These are phyloP conservation scores for Coemansia brasiliensis DNA, from an alignment of 192 early-diverging fungal species.

Conservation along the genomic window DNA sequence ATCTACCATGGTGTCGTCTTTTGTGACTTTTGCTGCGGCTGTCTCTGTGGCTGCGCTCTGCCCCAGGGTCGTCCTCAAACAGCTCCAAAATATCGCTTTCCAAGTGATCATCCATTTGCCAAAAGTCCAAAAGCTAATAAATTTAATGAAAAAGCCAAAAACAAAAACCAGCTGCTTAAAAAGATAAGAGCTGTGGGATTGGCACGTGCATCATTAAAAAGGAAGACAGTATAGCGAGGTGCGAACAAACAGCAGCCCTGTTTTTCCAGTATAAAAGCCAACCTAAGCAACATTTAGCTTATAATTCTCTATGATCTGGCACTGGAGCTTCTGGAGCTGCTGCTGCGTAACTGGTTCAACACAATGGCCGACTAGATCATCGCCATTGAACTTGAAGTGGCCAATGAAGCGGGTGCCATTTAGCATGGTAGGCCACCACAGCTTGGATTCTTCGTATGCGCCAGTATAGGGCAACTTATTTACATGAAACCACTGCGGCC, in stretches of 20 bases:
- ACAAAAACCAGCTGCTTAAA: no score
- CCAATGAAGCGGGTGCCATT: constrained; percentile 23
- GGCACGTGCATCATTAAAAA: no score
- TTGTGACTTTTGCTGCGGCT: constrained; percentile 26
- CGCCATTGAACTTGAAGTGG: constrained; percentile 24
- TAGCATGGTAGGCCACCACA: constrained; percentile 50
- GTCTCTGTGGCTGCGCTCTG: constrained; percentile 20
- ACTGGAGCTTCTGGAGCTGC: constrained; percentile 2
- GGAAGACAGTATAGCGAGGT: no score
- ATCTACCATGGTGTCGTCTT: constrained; percentile 20
- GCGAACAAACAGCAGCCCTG: no score
- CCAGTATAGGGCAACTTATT: constrained; percentile 60
- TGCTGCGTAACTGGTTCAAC: constrained; percentile 9
- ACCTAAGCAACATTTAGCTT: not conserved
- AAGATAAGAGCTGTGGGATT: no score
- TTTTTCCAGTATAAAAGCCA: no score
- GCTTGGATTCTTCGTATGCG: constrained; percentile 49
- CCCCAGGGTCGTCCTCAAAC: constrained; percentile 31
- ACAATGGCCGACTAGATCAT: constrained; percentile 8
- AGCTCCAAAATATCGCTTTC: constrained; percentile 54
- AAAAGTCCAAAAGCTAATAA: no score
- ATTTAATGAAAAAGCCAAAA: no score
- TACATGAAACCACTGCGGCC: constrained; percentile 65
- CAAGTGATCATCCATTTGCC: constrained; percentile 28
- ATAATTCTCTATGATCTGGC: not conserved